Evolutionary conservation across 176 grass and related monocot genomes (phyloP), one percentile per base, ranked within the genome.

Genomic region (Eremochloa ophiuroides): DNA sequence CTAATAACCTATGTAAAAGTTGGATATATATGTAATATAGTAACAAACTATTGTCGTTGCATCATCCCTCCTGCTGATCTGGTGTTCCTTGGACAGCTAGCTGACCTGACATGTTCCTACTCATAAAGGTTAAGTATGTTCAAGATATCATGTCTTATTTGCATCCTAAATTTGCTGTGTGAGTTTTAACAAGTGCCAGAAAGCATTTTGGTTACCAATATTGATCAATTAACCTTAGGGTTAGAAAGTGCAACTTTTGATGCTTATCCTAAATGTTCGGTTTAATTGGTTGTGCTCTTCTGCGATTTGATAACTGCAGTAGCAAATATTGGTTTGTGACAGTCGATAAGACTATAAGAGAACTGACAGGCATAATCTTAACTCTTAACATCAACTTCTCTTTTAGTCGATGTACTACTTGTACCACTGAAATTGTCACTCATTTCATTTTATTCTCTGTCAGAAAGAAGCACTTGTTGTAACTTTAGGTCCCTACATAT

Each of bases 211-310:
- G 31, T 51, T 67, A 18, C 13, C 30, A 40, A 48, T 47, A 56
- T 69, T 8, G 20, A 77, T 51, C 66, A 39, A 29, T 73, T 56
- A 28, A 58, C 10, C 2, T n/a, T 71, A 55, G 15, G 34, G 10
- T 48, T 76, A 11, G 46, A 82, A 82, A 66, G 40, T 56, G 37
- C 37, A 71, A 73, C 18, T 58, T 73, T 46, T 78, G 34, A 43
- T 77, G 12, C 16, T 29, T 17, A 80, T 62, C 17, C 61, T 33
- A 74, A 75, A 74, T 80, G 62, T 38, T 80, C 50, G 28, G 56
- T 78, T 69, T 74, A 72, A 48, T 79, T 13, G 25, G 5, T 72
- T 50, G 51, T 34, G 10, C 30, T 39, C 3, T 37, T 73, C 47
- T 73, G 38, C 0, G 29, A 53, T 59, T 47, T 79, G 53, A 7